Conservation (phyloP, 108 stramenopile genomes). For the Skeletonema menzelii region DNA sequence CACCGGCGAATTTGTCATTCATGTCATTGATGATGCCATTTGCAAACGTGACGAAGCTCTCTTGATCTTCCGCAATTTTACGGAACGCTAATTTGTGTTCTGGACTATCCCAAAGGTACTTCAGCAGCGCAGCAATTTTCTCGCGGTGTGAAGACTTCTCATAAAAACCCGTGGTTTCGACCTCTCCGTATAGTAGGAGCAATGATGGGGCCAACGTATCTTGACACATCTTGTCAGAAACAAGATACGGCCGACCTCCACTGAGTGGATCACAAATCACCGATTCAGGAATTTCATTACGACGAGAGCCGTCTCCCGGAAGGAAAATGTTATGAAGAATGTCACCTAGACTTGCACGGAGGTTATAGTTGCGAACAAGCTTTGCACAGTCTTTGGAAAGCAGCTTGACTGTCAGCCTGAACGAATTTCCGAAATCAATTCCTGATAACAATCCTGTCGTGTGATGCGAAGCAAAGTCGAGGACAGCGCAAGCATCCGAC, state of each 20-base stretch:
- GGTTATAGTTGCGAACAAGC: conserved; percentile 50
- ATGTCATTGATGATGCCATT: conserved; percentile 99
- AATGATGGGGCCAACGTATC: conserved; percentile 93
- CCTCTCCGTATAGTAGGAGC: conserved; percentile 95
- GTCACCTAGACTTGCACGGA: conserved; percentile 93
- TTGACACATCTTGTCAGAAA: conserved; percentile 77
- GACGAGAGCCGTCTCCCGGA: conserved; percentile 52
- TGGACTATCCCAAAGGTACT: conserved; percentile 91
- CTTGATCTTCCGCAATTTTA: conserved; percentile 84
- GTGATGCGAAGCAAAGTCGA: conserved; percentile 63
- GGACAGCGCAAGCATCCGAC: conserved; percentile 70
- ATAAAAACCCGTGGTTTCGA: conserved; percentile 95
- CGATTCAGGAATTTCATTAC: conserved; percentile 63
- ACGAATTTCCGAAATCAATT: conserved; percentile 64
- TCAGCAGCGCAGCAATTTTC: conserved; percentile 89
- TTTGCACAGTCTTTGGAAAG: conserved; percentile 67
- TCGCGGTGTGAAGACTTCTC: conserved; percentile 93
- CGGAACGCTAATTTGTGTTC: conserved; percentile 94
- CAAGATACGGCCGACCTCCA: conserved; percentile 75
- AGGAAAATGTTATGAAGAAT: conserved; percentile 89
- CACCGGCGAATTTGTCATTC: conserved; percentile 91
- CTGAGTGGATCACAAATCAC: conserved; percentile 65
- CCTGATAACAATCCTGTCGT: conserved; percentile 62
- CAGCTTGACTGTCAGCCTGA: conserved; percentile 71
- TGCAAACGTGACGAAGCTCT: conserved; percentile 93